Conservation (phyloP, 2,329 filamentous ascomycete genomes). For the Dendryphion nanum region DNA sequence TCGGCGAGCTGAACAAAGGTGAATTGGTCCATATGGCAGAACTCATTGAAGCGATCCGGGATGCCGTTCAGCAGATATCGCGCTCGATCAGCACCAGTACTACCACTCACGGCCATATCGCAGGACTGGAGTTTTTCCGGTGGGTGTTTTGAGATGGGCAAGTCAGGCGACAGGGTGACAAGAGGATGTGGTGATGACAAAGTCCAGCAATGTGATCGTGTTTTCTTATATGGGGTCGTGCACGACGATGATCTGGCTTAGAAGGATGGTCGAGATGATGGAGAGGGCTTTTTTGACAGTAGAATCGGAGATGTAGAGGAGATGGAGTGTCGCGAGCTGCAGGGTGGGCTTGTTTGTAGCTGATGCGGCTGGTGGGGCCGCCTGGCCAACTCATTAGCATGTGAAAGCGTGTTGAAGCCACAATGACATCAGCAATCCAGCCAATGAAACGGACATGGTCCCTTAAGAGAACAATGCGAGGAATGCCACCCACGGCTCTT, state of each 20-base stretch:
- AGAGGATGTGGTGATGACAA: too few relatives aligned
- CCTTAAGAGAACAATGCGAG: too few relatives aligned
- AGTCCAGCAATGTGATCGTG: too few relatives aligned
- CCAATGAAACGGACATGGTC: too few relatives aligned
- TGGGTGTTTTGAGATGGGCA: constrained; percentile 1
- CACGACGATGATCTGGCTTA: background rate
- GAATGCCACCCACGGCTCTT: too few relatives aligned
- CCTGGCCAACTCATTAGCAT: too few relatives aligned
- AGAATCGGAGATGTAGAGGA: too few relatives aligned
- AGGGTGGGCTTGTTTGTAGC: constrained; percentile 3
- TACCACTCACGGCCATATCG: constrained; percentile 21
- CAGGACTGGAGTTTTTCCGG: background rate
- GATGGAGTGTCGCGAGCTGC: too few relatives aligned
- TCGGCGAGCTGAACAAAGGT: constrained; percentile 39
- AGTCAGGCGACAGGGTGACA: background rate
- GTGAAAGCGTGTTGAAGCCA: too few relatives aligned
- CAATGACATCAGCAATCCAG: too few relatives aligned
- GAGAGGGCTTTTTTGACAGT: background rate
- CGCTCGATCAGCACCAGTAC: constrained; percentile 28
- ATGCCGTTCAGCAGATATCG: constrained; percentile 33
- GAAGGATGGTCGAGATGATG: background rate
- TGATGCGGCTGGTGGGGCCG: constrained; percentile 6
- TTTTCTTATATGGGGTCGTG: too few relatives aligned
- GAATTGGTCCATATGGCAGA: constrained; percentile 38
- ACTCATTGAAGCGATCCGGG: constrained; percentile 37